These are phyloP conservation scores for Dalbergia cochinchinensis DNA, from an alignment of 306 rosid genomes.

Conservation along the genomic window DNA sequence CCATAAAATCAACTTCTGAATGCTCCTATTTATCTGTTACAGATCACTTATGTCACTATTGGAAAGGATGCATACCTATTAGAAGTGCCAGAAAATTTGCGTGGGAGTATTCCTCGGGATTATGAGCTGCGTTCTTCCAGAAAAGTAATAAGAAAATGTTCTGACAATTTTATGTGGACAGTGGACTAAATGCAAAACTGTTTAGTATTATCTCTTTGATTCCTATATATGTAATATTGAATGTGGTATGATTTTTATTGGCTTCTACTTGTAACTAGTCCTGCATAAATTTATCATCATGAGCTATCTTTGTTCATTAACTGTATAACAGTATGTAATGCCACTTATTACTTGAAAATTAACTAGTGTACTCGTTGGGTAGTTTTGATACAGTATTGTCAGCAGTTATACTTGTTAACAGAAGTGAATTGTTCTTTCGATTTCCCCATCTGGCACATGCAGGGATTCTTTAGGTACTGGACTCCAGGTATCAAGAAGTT, in stretches of 20 bases:
- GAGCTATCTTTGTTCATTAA: not conserved
- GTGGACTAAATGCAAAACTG: constrained; percentile 16
- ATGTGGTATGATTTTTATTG: constrained; percentile 14
- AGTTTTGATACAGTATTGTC: constrained; percentile 15
- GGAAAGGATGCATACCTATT: constrained; percentile 86
- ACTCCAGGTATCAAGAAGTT: constrained; percentile 75
- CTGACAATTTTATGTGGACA: constrained; percentile 1
- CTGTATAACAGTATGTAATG: constrained; percentile 18
- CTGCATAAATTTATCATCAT: constrained; percentile 16
- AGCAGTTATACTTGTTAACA: constrained; percentile 19
- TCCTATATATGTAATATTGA: not conserved
- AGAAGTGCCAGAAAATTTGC: constrained; percentile 88
- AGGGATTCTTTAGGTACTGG: constrained; percentile 96
- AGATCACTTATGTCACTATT: constrained; percentile 79
- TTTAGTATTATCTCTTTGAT: constrained; percentile 38
- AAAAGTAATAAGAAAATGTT: constrained; percentile 61
- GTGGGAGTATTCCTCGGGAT: constrained; percentile 61
- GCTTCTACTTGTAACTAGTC: constrained; percentile 16
- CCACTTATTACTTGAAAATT: constrained; percentile 2
- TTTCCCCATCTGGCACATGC: constrained; percentile 51
- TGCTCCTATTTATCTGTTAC: constrained; percentile 45
- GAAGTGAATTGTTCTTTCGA: constrained; percentile 32
- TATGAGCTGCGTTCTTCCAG: constrained; percentile 85
- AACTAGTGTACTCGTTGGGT: constrained; percentile 8
- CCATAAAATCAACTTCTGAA: constrained; percentile 29